Evolutionary conservation across 345 rosid genomes (phyloP).

Genomic region (Toxicodendron radicans): DNA sequence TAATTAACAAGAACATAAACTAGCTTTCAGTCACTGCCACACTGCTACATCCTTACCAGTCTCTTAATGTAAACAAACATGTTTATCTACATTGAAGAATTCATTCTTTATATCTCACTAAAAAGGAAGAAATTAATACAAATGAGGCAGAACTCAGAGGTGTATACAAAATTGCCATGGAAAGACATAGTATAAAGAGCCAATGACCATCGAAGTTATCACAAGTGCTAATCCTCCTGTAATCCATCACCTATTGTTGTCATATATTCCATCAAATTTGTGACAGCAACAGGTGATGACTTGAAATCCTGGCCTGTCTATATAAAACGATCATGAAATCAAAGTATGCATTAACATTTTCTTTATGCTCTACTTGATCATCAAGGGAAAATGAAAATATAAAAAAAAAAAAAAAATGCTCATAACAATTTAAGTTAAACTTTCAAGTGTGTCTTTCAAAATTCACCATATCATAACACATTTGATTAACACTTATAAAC

Average conservation of each 20-base stretch:
- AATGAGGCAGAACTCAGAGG: no score
- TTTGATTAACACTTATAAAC: neutral
- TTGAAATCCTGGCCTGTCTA: neutral
- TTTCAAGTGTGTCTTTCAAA: neutral
- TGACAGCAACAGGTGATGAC: neutral
- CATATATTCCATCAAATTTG: neutral
- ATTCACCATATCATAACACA: constrained; percentile 6
- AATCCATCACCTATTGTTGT: no score
- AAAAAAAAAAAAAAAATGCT: no score
- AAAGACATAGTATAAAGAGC: no score
- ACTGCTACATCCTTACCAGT: neutral
- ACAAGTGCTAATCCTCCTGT: no score
- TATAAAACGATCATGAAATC: neutral
- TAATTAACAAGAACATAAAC: neutral
- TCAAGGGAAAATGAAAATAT: no score
- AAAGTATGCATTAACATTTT: neutral
- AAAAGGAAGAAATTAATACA: neutral
- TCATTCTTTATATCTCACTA: neutral
- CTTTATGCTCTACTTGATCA: no score
- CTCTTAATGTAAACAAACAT: neutral
- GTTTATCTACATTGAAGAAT: neutral
- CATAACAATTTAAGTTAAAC: neutral
- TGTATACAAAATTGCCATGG: no score
- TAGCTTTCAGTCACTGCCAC: neutral
- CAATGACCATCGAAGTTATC: no score